A percentile compares a stretch with the other conserved stretches of the same genome.
phyloP scores from a whole-genome alignment of 2,329 filamentous ascomycete species.

The Cytospora chrysosperma region DNA sequence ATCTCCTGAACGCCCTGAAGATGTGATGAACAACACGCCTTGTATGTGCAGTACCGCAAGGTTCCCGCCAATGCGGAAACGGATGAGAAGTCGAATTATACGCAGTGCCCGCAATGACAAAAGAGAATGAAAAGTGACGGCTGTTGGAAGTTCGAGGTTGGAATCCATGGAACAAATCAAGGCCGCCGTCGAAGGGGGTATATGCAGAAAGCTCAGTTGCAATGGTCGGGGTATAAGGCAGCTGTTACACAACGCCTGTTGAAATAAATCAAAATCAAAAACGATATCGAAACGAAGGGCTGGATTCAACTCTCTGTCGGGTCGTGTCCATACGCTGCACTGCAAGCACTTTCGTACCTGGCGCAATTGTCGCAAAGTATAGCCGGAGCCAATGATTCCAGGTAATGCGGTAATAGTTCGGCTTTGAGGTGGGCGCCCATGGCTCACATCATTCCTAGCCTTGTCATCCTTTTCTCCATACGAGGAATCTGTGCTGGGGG shows the following conservation, averaged over 20 bases:
- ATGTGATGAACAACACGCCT: neutral
- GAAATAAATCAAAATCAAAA: conserved; percentile 8
- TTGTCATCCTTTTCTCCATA: conserved; percentile 64
- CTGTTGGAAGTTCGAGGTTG: neutral
- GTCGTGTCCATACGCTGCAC: neutral
- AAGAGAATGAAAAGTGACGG: neutral
- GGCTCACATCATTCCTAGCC: conserved; percentile 55
- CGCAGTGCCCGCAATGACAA: conserved; percentile 3
- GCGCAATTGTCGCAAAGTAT: neutral
- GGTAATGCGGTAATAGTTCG: neutral
- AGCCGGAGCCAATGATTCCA: neutral
- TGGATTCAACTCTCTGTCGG: neutral
- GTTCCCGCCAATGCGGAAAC: neutral
- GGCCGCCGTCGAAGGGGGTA: conserved; percentile 6
- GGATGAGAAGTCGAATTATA: neutral
- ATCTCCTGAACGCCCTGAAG: conserved; percentile 11
- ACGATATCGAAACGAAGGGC: conserved; percentile 1
- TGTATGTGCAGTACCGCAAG: neutral
- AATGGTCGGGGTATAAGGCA: conserved; percentile 11
- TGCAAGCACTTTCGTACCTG: conserved; percentile 3
- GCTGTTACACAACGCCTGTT: conserved; percentile 11
- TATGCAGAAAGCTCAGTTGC: conserved; percentile 10
- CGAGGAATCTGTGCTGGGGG: conserved; percentile 40
- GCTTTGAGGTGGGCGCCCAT: neutral
- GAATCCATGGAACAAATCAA: neutral